A percentile compares a stretch with the other conserved stretches of the same genome.
Conservation (phyloP, 768 basidiomycete genomes). For the Collybia nuda region DNA sequence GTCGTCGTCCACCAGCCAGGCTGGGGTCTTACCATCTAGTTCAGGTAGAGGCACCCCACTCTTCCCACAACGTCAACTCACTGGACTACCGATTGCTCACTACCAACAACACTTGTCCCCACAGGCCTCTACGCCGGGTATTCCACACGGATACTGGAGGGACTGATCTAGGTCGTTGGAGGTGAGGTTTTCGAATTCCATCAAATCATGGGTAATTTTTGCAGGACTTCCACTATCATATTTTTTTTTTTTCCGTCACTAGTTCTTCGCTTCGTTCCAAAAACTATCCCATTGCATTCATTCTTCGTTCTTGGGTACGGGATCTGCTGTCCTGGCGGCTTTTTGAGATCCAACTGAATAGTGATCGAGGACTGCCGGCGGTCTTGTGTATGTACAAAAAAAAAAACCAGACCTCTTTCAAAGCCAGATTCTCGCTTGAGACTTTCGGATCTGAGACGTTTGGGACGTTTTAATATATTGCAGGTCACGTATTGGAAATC, state of each 20-base stretch:
- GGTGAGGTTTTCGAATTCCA: background rate
- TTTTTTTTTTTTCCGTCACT: too few relatives aligned
- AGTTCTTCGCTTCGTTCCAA: too few relatives aligned
- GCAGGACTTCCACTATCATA: background rate
- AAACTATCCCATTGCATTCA: background rate
- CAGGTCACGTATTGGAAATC: too few relatives aligned
- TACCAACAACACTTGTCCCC: background rate
- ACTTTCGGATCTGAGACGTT: too few relatives aligned
- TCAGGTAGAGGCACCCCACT: background rate
- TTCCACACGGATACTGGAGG: conserved; percentile 2
- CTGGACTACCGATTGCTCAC: conserved; percentile 4
- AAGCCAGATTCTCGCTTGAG: too few relatives aligned
- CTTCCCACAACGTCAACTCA: conserved; percentile 13
- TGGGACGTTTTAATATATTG: too few relatives aligned
- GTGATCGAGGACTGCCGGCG: too few relatives aligned
- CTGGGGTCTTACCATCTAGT: background rate
- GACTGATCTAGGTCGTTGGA: background rate
- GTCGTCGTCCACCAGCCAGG: conserved; percentile 1
- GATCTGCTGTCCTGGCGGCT: too few relatives aligned
- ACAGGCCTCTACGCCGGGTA: background rate
- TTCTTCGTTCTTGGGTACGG: too few relatives aligned
- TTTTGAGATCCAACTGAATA: too few relatives aligned
- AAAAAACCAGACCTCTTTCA: too few relatives aligned
- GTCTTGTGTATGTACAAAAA: too few relatives aligned
- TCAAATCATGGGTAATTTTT: background rate